phyloP scores from a whole-genome alignment of 2,329 filamentous ascomycete species.

The Colletotrichum sidae region DNA sequence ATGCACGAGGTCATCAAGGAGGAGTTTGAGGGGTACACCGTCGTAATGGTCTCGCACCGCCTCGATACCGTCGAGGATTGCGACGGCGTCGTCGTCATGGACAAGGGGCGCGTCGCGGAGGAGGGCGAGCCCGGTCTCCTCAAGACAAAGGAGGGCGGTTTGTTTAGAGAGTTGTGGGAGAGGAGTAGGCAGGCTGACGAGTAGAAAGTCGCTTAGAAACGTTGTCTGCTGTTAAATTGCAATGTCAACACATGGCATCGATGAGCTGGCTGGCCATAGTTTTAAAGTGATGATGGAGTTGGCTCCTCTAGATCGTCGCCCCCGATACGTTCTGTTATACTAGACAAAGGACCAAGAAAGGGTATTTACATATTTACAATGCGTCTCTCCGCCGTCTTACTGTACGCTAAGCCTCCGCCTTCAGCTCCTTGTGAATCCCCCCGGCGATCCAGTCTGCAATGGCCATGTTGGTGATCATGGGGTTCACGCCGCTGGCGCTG shows the following conservation, averaged over 20 bases:
- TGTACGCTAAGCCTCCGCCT: not conserved
- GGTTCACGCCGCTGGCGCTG: slow-evolving; percentile 82
- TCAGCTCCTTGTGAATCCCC: slow-evolving; percentile 63
- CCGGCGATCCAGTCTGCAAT: slow-evolving; percentile 74
- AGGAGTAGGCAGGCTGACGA: slow-evolving; percentile 11
- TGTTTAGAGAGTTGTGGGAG: slow-evolving; percentile 28
- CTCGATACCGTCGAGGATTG: slow-evolving; percentile 59
- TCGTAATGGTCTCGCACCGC: slow-evolving; percentile 56
- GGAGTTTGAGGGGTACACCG: slow-evolving; percentile 56
- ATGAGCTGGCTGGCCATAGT: not conserved
- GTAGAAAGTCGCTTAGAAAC: not conserved
- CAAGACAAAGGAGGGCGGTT: slow-evolving; percentile 4
- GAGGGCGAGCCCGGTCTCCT: slow-evolving; percentile 17
- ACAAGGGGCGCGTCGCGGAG: slow-evolving; percentile 54
- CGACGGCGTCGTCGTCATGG: slow-evolving; percentile 57
- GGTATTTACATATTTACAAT: too few relatives aligned
- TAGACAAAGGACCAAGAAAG: too few relatives aligned
- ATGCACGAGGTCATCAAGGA: slow-evolving; percentile 46
- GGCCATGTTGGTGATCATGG: slow-evolving; percentile 83
- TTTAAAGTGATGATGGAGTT: not conserved
- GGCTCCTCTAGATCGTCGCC: not conserved
- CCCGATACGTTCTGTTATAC: too few relatives aligned
- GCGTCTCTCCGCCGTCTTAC: too few relatives aligned
- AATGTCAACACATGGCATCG: too few relatives aligned
- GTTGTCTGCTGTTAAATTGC: not conserved